These are phyloP conservation scores for Stemphylium lycopersici DNA, from an alignment of 2,329 filamentous ascomycete genomes.

Conservation along the genomic window DNA sequence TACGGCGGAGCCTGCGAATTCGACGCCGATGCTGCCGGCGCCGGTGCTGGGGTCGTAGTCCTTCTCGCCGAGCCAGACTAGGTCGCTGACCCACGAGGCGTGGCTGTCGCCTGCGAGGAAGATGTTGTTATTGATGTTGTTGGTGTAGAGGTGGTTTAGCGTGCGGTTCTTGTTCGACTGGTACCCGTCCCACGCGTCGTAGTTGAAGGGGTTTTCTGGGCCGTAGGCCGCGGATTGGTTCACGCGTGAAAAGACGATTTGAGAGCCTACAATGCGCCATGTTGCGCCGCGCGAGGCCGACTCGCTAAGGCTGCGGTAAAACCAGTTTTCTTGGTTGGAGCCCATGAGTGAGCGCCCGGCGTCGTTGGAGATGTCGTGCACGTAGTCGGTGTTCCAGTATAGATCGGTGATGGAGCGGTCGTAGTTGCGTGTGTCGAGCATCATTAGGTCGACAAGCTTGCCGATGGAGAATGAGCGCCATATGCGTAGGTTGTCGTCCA, in stretches of 20 bases:
- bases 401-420: constrained; percentile 53
- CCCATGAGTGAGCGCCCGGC: constrained; percentile 74
- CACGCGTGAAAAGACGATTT: constrained; percentile 69
- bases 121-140: constrained; percentile 74
- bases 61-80: constrained; percentile 54
- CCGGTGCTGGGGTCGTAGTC: constrained; percentile 50
- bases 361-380: constrained; percentile 68
- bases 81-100: constrained; percentile 62
- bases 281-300: constrained; percentile 69
- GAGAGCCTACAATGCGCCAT: constrained; percentile 75
- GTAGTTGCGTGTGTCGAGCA: constrained; percentile 53
- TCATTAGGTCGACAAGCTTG: constrained; percentile 51
- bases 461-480: constrained; percentile 53
- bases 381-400: constrained; percentile 66
- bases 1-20: constrained; percentile 70
- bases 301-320: constrained; percentile 56
- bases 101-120: constrained; percentile 75
- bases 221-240: constrained; percentile 56
- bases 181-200: constrained; percentile 71
- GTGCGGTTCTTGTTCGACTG: constrained; percentile 74
- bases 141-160: constrained; percentile 67
- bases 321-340: constrained; percentile 73
- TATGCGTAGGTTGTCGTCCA: constrained; percentile 52
- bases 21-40: constrained; percentile 53
- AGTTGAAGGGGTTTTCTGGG: constrained; percentile 56